Base-by-base conservation (phyloP, 805 yeast species). In the Wickerhamiella australiensis region DNA sequence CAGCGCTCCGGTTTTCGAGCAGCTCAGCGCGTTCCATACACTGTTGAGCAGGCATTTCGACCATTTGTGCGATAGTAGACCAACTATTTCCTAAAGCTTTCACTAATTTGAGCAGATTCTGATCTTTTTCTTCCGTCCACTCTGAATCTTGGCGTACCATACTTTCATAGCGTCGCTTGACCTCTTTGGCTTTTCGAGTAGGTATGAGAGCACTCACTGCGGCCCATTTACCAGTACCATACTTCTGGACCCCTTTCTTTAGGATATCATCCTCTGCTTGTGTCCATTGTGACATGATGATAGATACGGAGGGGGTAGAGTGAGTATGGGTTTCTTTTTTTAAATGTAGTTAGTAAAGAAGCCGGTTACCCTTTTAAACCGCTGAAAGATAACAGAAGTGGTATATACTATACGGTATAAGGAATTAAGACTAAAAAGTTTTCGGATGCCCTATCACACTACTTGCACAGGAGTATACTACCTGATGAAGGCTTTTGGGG, bases 201-300 rank as follows among this genome's bases (percentile, higher is more conserved):
- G 41, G 33, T 18, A 45, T 15, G 13, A 45, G 42, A 12, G 33
- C 23, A 15, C 35, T 22, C 1, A 46, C 43, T 6, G 26, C 20
- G 12, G 21, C 21, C 49, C 49, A 46, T 17, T 23, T 18, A 8
- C 18, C 15, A 3, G 29, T 18, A 11, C 49, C 49, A 12, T 36
- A 36, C 22, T 37, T 25, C 17, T 46, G 21, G 11, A 46, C 37
- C 3, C 49, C 49, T 20, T 18, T 17, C 5, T 9, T 6, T 9
- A 46, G 26, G 33, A 20, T 15, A 12, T 26, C 36, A 31, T 46
- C 49, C 36, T 46, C 49, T 11, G 21, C 25, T 23, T 25, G 18
- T 2, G 35, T 36, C 49, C 49, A 46, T 33, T 33, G 38, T 18
- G 33, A 29, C 33, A 29, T 29, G 13, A 11, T 29, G 13, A 11